Conservation (phyloP, 192 early-diverging fungal species). For the Oehlia diaphana region DNA sequence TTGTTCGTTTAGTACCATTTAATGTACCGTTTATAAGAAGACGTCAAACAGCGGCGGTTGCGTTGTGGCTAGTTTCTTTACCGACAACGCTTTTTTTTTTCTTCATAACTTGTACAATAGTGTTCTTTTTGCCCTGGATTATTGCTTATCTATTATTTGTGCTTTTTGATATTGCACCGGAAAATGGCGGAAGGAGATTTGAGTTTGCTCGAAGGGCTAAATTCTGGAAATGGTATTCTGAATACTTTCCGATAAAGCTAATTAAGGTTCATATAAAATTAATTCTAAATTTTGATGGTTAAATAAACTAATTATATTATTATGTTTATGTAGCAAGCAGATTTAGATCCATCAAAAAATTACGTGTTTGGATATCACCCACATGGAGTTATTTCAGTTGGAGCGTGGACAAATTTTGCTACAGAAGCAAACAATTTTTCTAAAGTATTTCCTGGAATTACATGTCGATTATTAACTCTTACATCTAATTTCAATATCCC, state of each 20-base stretch:
- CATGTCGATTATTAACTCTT: conserved; percentile 78
- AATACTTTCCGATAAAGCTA: conserved; percentile 79
- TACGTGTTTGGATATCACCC: conserved; percentile 95
- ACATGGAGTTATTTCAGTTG: conserved; percentile 85
- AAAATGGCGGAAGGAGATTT: conserved; percentile 74
- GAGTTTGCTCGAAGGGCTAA: conserved; percentile 46
- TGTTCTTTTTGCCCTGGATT: conserved; percentile 56
- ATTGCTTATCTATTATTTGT: conserved; percentile 79
- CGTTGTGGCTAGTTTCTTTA: conserved; percentile 61
- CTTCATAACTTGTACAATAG: conserved; percentile 58
- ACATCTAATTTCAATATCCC: conserved; percentile 82
- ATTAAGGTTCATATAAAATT: conserved; percentile 54
- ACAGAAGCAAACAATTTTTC: conserved; percentile 80
- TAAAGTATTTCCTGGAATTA: conserved; percentile 76
- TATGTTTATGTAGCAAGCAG: conserved; percentile 54
- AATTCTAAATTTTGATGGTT: not conserved
- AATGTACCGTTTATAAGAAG: conserved; percentile 65
- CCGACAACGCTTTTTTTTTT: conserved; percentile 60
- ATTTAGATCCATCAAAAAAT: conserved; percentile 79
- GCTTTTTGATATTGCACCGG: conserved; percentile 70
- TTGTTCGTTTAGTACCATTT: conserved; percentile 51
- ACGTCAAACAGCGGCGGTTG: conserved; percentile 63
- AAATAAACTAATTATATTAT: conserved; percentile 11
- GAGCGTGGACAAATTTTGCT: conserved; percentile 79
- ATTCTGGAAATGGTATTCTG: conserved; percentile 77